Evolutionary conservation across 179 eudicot genomes (phyloP).

Genomic region (Beta macrorhiza): DNA sequence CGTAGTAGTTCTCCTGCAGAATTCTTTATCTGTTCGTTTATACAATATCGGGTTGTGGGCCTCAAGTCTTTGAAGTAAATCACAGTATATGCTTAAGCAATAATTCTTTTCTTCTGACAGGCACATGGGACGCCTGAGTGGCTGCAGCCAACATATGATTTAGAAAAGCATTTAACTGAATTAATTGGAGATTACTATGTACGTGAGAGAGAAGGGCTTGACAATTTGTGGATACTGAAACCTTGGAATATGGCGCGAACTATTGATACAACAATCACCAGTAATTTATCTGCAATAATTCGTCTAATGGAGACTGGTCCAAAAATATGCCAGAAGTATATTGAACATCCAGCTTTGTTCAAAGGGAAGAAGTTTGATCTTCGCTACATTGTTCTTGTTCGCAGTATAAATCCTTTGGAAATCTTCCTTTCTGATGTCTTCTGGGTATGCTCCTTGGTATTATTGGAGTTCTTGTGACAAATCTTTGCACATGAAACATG

Average conservation of each 20-base stretch:
- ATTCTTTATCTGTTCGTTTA: not conserved
- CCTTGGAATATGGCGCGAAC: constrained; percentile 99
- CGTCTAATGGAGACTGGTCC: constrained; percentile 99
- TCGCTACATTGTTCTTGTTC: constrained; percentile 85
- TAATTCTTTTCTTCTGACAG: constrained; percentile 38
- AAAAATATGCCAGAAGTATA: constrained; percentile 94
- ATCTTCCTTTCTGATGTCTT: constrained; percentile 76
- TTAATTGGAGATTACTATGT: constrained; percentile 79
- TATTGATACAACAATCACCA: constrained; percentile 82
- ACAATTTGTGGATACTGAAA: constrained; percentile 93
- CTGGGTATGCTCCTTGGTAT: constrained; percentile 64
- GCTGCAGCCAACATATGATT: constrained; percentile 96
- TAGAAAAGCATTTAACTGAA: constrained; percentile 76
- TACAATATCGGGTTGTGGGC: not conserved
- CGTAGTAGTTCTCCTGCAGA: not conserved
- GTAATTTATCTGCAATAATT: constrained; percentile 79
- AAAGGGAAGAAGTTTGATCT: constrained; percentile 88
- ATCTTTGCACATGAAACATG: not conserved
- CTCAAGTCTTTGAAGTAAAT: not conserved
- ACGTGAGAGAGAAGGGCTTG: constrained; percentile 62
- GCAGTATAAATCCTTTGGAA: constrained; percentile 88
- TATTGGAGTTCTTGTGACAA: not conserved
- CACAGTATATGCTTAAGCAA: not conserved
- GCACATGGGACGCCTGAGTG: constrained; percentile 84
- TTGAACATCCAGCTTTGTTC: constrained; percentile 89